Conservation (phyloP, 2,329 filamentous ascomycete genomes). For the Colletotrichum sp. region DNA sequence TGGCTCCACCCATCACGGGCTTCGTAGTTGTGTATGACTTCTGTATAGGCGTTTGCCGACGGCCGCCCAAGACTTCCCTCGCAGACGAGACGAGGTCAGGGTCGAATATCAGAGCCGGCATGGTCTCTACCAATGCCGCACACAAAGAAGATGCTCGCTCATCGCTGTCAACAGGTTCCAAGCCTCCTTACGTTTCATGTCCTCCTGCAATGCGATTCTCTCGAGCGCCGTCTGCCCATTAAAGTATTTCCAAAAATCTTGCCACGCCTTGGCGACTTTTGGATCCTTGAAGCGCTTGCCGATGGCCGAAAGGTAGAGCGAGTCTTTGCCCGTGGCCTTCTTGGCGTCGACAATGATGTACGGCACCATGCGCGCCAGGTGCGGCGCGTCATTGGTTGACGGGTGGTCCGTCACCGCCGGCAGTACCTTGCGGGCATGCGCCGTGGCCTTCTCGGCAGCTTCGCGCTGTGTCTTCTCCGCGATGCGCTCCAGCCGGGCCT, state of each 20-base stretch:
- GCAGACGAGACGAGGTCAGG: not conserved
- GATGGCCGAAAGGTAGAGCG: slow-evolving; percentile 71
- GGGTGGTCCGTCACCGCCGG: slow-evolving; percentile 60
- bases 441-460: slow-evolving; percentile 58
- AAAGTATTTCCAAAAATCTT: slow-evolving; percentile 80
- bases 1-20: not conserved
- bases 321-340: slow-evolving; percentile 78
- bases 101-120: not conserved
- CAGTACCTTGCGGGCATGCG: slow-evolving; percentile 54
- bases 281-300: slow-evolving; percentile 57
- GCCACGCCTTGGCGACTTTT: slow-evolving; percentile 72
- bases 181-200: slow-evolving; percentile 83
- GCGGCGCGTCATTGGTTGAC: slow-evolving; percentile 59
- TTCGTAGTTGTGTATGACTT: not conserved
- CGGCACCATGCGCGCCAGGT: slow-evolving; percentile 63
- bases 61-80: not conserved
- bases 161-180: slow-evolving; percentile 70
- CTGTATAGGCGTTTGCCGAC: not conserved
- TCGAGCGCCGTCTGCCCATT: slow-evolving; percentile 87
- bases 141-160: slow-evolving; percentile 71
- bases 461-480: slow-evolving; percentile 59
- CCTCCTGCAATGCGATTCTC: slow-evolving; percentile 83
- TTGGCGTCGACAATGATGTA: slow-evolving; percentile 80
- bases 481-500: slow-evolving; percentile 65
- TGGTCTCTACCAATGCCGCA: slow-evolving; percentile 70